phyloP scores from a whole-genome alignment of 805 yeast genomes.

The Wickerhamomyces canadensis region DNA sequence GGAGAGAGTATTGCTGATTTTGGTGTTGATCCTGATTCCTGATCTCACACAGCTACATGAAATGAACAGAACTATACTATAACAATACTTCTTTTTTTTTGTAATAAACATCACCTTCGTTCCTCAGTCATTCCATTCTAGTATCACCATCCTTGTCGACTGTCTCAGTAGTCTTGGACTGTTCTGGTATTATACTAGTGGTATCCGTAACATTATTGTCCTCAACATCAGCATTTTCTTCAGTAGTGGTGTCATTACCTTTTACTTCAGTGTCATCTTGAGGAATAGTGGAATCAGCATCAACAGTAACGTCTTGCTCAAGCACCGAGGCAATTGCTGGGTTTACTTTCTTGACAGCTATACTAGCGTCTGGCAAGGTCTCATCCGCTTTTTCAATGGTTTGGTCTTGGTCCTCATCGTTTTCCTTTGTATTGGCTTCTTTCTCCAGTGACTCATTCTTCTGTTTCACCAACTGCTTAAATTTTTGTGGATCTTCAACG shows the following conservation, averaged over 20 bases:
- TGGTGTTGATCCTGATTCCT: constrained; percentile 75
- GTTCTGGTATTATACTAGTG: constrained; percentile 14
- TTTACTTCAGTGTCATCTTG: constrained; percentile 42
- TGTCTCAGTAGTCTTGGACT: constrained; percentile 5
- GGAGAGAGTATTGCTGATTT: constrained; percentile 85
- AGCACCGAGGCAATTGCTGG: constrained; percentile 19
- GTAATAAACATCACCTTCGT: no score
- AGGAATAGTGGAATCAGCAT: constrained; percentile 44
- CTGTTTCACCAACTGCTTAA: constrained; percentile 7
- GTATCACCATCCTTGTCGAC: constrained; percentile 29
- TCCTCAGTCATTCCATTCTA: constrained; percentile 25
- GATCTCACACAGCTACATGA: no score
- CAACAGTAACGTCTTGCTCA: constrained; percentile 29
- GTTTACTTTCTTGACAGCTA: constrained; percentile 13
- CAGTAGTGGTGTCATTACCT: constrained; percentile 37
- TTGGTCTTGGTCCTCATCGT: constrained; percentile 17
- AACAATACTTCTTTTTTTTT: background rate
- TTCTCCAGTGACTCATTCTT: constrained; percentile 8
- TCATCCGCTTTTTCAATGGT: constrained; percentile 21
- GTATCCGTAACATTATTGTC: constrained; percentile 10
- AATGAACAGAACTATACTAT: background rate
- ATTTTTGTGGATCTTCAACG: constrained; percentile 9
- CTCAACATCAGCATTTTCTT: constrained; percentile 39
- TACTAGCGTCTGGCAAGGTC: constrained; percentile 12
- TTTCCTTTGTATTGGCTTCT: constrained; percentile 11